Evolutionary conservation across 164 flowering plant species (phyloP).

Genomic region (Annona cherimola): DNA sequence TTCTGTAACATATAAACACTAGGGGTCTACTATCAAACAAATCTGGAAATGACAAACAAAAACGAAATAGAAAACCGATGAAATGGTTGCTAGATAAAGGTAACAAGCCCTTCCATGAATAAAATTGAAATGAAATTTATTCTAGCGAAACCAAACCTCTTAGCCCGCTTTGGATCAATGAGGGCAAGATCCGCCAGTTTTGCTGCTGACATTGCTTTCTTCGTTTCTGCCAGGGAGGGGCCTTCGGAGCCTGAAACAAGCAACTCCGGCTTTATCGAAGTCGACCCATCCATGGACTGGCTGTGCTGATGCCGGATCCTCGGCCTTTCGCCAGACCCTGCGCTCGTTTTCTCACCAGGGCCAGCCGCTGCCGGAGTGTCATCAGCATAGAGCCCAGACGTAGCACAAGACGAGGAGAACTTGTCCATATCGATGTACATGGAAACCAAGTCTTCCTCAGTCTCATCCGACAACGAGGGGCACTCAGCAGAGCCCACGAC

Average conservation of each 20-base stretch:
- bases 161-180: constrained; percentile 94
- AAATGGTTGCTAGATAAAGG: too few relatives aligned
- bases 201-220: constrained; percentile 90
- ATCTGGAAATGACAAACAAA: too few relatives aligned
- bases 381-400: constrained; percentile 47
- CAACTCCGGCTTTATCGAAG: constrained; percentile 77
- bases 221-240: constrained; percentile 44
- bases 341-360: background rate
- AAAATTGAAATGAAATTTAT: too few relatives aligned
- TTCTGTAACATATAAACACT: too few relatives aligned
- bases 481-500: constrained; percentile 74
- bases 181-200: constrained; percentile 95
- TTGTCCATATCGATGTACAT: constrained; percentile 97
- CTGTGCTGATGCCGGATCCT: constrained; percentile 93
- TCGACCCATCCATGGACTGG: constrained; percentile 95
- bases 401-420: constrained; percentile 60
- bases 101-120: too few relatives aligned
- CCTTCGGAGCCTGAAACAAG: constrained; percentile 65
- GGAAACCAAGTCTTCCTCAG: constrained; percentile 82
- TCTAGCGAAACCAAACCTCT: too few relatives aligned
- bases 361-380: constrained; percentile 32
- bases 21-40: too few relatives aligned
- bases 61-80: too few relatives aligned
- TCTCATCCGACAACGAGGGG: constrained; percentile 83
- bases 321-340: constrained; percentile 43